phyloP scores from a whole-genome alignment of 768 basidiomycete genomes.

The Porphyrellus cyaneotinctus region DNA sequence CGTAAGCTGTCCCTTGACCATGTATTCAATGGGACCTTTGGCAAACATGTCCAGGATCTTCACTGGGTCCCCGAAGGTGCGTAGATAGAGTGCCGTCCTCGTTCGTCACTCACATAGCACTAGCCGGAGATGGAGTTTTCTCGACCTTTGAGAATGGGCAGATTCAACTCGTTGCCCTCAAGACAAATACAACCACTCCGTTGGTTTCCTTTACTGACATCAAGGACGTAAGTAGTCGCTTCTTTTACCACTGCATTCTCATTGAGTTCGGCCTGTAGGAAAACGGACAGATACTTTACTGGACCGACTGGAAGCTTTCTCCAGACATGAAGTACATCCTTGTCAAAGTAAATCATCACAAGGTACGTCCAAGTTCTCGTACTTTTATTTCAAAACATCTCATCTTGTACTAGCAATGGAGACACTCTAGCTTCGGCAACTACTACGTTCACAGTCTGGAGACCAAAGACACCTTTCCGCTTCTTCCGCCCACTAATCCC shows the following conservation, averaged over 20 bases:
- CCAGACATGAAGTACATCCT: conserved; percentile 89
- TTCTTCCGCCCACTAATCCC: conserved; percentile 64
- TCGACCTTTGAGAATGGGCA: conserved; percentile 55
- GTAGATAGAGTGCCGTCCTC: conserved; percentile 12
- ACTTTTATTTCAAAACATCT: not conserved
- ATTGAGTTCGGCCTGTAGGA: conserved; percentile 39
- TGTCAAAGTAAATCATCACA: conserved; percentile 67
- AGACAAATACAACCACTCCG: conserved; percentile 61
- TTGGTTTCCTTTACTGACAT: conserved; percentile 59
- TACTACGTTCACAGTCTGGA: conserved; percentile 87
- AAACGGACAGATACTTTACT: conserved; percentile 45
- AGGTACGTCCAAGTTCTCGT: conserved; percentile 42
- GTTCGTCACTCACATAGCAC: conserved; percentile 5
- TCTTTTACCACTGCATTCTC: not conserved
- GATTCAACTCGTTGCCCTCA: conserved; percentile 79
- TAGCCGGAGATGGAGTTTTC: conserved; percentile 94
- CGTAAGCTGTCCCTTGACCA: conserved; percentile 82
- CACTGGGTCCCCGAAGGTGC: conserved; percentile 92
- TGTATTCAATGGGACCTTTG: conserved; percentile 90
- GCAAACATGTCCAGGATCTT: conserved; percentile 41
- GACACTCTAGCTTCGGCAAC: conserved; percentile 84
- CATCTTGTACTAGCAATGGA: conserved; percentile 74
- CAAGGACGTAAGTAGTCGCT: conserved; percentile 49
- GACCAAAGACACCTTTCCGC: conserved; percentile 62
- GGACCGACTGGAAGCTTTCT: conserved; percentile 75